A percentile compares a stretch with the other conserved stretches of the same genome.
Conservation (phyloP, 2,329 filamentous ascomycete genomes). For the Thermothelomyces thermophilus region DNA sequence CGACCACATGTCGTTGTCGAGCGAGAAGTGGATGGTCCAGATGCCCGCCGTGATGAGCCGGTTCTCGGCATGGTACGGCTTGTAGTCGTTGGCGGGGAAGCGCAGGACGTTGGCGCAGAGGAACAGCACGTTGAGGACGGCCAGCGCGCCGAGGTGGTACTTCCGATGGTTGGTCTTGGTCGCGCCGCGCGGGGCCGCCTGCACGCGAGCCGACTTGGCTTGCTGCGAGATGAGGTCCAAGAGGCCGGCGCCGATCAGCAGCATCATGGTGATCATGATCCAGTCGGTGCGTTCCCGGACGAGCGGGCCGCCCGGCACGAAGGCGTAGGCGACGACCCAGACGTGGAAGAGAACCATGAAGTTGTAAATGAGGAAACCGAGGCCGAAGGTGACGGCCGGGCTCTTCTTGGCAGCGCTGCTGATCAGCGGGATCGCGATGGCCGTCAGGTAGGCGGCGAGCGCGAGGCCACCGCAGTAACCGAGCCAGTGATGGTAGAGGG, state of each 20-base stretch:
- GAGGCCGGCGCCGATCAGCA: constrained; percentile 75
- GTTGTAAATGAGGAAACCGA: constrained; percentile 89
- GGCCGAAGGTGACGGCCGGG: constrained; percentile 74
- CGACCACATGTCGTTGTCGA: constrained; percentile 99
- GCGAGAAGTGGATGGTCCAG: constrained; percentile 96
- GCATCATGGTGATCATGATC: constrained; percentile 84
- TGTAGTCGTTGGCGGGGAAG: constrained; percentile 89
- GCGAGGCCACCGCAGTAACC: constrained; percentile 81
- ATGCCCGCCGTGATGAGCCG: constrained; percentile 90
- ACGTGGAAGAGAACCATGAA: constrained; percentile 94
- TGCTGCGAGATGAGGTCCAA: constrained; percentile 59
- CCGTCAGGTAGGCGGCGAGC: constrained; percentile 74
- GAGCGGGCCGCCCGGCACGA: constrained; percentile 87
- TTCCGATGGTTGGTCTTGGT: constrained; percentile 37
- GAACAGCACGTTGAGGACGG: constrained; percentile 73
- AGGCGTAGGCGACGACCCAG: constrained; percentile 97
- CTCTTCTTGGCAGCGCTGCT: constrained; percentile 67
- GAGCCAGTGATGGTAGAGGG: constrained; percentile 71
- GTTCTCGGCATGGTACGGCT: constrained; percentile 79
- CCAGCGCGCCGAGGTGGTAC: constrained; percentile 52
- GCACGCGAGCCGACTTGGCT: constrained; percentile 34
- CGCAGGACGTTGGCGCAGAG: constrained; percentile 77
- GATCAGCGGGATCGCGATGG: constrained; percentile 68
- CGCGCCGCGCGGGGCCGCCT: constrained; percentile 34
- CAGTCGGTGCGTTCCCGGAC: constrained; percentile 94